Evolutionary conservation across 768 basidiomycete species (phyloP).

Genomic region (Tulasnella sp.): DNA sequence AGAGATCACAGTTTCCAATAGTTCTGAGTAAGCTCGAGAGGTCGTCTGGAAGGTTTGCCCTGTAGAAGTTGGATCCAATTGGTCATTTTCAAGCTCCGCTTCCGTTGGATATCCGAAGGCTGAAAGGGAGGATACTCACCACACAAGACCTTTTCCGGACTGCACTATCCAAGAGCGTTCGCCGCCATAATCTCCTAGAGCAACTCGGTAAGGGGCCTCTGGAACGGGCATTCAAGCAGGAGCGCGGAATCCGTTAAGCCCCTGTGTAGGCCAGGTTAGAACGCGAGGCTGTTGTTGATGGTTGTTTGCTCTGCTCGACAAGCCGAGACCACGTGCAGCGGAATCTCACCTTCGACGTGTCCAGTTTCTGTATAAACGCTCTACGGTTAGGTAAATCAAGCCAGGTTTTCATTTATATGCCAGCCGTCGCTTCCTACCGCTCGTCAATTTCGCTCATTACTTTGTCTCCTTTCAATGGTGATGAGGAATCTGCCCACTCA

Average conservation of each 20-base stretch:
- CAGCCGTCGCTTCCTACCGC: too few species aligned
- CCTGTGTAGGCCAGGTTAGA: not conserved
- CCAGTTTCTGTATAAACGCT: too few species aligned
- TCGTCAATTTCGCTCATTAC: too few species aligned
- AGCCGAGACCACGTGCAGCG: too few species aligned
- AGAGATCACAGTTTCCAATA: not conserved
- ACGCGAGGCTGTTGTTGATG: not conserved
- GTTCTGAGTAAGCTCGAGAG: constrained; percentile 5
- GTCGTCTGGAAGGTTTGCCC: constrained; percentile 18
- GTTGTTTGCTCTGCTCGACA: too few species aligned
- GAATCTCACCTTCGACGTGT: too few species aligned
- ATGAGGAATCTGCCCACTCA: too few species aligned
- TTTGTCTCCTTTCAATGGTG: too few species aligned
- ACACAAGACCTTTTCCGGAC: not conserved
- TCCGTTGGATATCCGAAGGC: not conserved
- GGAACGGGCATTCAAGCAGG: constrained; percentile 19
- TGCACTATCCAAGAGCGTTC: constrained; percentile 17
- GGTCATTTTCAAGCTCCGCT: not conserved
- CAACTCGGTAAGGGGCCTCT: constrained; percentile 21
- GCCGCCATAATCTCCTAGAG: constrained; percentile 20
- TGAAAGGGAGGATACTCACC: constrained; percentile 3
- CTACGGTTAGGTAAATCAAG: too few species aligned
- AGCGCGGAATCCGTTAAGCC: not conserved
- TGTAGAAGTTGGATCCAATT: not conserved
- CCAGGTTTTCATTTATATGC: too few species aligned